Evolutionary conservation across 805 yeast genomes (phyloP), one percentile per base, ranked within the genome.

Genomic region (Kodamaea fukazawae): DNA sequence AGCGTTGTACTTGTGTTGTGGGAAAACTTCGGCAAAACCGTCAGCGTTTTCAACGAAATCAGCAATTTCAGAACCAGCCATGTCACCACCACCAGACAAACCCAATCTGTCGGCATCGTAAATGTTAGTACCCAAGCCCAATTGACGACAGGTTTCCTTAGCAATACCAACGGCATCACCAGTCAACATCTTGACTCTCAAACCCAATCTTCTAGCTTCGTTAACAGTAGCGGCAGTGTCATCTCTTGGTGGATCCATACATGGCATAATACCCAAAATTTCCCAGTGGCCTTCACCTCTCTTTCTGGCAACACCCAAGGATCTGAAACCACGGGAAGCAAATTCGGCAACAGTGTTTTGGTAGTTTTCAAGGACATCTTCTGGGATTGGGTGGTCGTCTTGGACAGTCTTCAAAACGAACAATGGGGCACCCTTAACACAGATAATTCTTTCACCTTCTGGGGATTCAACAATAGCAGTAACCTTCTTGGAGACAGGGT

Each of bases 161-260:
- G 96, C 96, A 74, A 89, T 89, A 80, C 96, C 96, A 63, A 89
- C 96, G 70, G 96, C 96, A 76, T 89, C 96, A 82, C 96, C 96
- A 74, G 96, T 89, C 70, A 89, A 82, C 96, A 89, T 89, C 84
- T 89, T 89, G 58, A 89, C 93, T 74, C 93, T 83, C 65, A 89
- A 79, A 81, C 96, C 96, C 63, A 89, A 80, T 55, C 73, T 62
- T 75, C 85, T 82, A 58, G 96, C 96, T 75, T 89, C 96, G 70
- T 76, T 69, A 65, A 89, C 93, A 65, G 96, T 89, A 63, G 81
- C 81, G 60, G 95, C 96, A 76, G 96, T 89, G 72, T 89, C 96
- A 74, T 89, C 95, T 81, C 96, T 86, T 74, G 96, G 96, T 63
- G 96, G 96, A 74, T 89, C 96, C 90, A 86, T 85, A 76, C 96